These are phyloP conservation scores for Pythium brachiatum DNA, from an alignment of 352 stramenopile genomes.

Conservation along the genomic window DNA sequence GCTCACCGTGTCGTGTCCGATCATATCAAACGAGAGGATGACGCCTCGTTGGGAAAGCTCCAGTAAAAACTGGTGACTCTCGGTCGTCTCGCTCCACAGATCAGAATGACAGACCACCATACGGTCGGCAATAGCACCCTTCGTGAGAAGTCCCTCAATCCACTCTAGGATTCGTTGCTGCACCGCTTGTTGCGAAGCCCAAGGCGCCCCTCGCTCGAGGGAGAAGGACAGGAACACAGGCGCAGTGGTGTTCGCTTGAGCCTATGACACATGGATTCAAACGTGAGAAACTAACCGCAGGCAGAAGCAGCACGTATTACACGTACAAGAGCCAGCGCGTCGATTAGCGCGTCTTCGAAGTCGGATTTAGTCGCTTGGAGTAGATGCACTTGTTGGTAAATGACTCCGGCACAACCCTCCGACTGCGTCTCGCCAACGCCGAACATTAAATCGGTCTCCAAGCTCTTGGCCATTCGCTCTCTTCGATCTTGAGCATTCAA, in stretches of 20 bases:
- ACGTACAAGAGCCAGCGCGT: constrained; percentile 39
- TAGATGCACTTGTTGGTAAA: constrained; percentile 66
- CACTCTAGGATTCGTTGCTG: constrained; percentile 26
- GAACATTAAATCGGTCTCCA: constrained; percentile 73
- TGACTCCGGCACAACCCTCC: constrained; percentile 38
- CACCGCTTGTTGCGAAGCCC: neutral
- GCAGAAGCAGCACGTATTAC: neutral
- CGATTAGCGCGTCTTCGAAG: constrained; percentile 31
- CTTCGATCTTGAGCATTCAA: constrained; percentile 32
- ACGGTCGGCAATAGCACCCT: constrained; percentile 32
- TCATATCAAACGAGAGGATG: constrained; percentile 57
- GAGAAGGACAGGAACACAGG: constrained; percentile 76
- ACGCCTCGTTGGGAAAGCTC: constrained; percentile 39
- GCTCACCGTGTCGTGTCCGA: constrained; percentile 63
- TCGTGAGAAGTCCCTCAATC: constrained; percentile 33
- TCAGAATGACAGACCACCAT: constrained; percentile 73
- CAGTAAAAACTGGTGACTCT: constrained; percentile 34
- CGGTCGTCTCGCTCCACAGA: constrained; percentile 46
- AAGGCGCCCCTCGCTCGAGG: neutral
- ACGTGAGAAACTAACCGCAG: neutral
- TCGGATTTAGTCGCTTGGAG: constrained; percentile 6
- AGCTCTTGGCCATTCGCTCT: constrained; percentile 46
- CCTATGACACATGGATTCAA: constrained; percentile 29
- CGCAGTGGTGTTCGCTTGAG: constrained; percentile 46
- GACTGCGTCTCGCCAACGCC: constrained; percentile 32